These are phyloP conservation scores for Craterostigma plantagineum DNA, from an alignment of 257 asterid species.

Conservation along the genomic window DNA sequence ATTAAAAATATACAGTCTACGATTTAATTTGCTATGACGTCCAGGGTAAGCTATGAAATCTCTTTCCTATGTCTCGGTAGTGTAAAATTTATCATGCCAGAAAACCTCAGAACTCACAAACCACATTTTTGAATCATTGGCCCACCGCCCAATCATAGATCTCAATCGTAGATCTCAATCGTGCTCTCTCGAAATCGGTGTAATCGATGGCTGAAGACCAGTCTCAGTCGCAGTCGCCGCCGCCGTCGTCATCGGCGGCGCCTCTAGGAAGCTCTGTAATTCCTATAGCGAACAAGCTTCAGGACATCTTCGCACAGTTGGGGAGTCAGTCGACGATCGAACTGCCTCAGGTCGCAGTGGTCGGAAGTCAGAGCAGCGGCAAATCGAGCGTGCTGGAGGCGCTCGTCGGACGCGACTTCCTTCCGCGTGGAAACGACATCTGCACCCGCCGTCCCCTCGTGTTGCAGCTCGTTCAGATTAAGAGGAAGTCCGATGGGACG, in stretches of 20 bases:
- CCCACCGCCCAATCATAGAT: no score
- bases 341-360: slow-evolving; percentile 91
- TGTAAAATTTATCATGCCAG: no score
- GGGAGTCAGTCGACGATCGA: slow-evolving; percentile 66
- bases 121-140: no score
- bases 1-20: no score
- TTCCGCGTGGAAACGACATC: slow-evolving; percentile 80
- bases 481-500: slow-evolving; percentile 28
- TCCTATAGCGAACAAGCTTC: slow-evolving; percentile 72
- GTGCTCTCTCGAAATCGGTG: no score
- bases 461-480: slow-evolving; percentile 59
- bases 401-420: slow-evolving; percentile 89
- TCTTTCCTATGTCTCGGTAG: no score
- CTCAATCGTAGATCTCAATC: no score
- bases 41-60: no score
- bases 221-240: no score
- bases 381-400: slow-evolving; percentile 96
- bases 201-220: slow-evolving; percentile 68
- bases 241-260: slow-evolving; percentile 16
- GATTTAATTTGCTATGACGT: no score
- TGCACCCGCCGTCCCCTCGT: slow-evolving; percentile 91
- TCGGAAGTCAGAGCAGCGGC: slow-evolving; percentile 98
- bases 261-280: slow-evolving; percentile 62
- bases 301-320: slow-evolving; percentile 73
- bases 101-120: no score